Percentiles rank a stretch among this genome's conserved stretches.
Conservation (phyloP, 2,329 filamentous ascomycete species). For the Pezicula rhizophila region DNA sequence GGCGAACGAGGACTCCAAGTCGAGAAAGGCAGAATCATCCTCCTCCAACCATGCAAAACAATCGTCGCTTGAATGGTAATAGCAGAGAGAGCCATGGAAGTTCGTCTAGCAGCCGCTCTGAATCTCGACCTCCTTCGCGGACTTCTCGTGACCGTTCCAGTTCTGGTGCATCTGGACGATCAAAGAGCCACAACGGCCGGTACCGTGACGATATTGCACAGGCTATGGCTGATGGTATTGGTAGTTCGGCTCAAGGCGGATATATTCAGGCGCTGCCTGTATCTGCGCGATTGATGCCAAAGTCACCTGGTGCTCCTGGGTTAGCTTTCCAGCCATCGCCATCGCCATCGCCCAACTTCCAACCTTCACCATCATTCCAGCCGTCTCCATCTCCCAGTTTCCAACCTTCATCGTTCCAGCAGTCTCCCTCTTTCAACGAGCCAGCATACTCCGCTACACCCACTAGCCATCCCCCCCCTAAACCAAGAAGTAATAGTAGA, state of each 20-base stretch:
- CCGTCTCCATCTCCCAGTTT: background rate
- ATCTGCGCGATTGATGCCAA: slow-evolving; percentile 14
- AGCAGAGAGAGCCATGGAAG: slow-evolving; percentile 15
- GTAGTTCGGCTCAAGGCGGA: slow-evolving; percentile 14
- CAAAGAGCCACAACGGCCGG: slow-evolving; percentile 24
- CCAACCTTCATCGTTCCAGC: slow-evolving; percentile 4
- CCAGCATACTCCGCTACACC: slow-evolving; percentile 16
- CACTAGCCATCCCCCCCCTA: slow-evolving; percentile 1
- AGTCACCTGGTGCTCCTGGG: slow-evolving; percentile 15
- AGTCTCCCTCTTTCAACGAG: too few species aligned
- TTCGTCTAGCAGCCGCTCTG: slow-evolving; percentile 14
- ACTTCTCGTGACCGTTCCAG: slow-evolving; percentile 24
- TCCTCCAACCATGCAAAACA: slow-evolving; percentile 17
- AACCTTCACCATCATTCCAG: slow-evolving; percentile 2
- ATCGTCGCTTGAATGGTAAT: slow-evolving; percentile 10
- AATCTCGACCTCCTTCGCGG: slow-evolving; percentile 20
- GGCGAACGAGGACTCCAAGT: slow-evolving; percentile 16
- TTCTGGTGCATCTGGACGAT: slow-evolving; percentile 23
- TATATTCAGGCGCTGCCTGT: slow-evolving; percentile 20
- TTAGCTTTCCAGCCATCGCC: slow-evolving; percentile 18
- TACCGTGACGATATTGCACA: slow-evolving; percentile 24
- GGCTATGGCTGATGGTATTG: slow-evolving; percentile 20
- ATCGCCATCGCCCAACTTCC: slow-evolving; percentile 11
- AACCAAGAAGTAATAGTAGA: slow-evolving; percentile 24
- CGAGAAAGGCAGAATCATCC: slow-evolving; percentile 17